Evolutionary conservation across 768 basidiomycete species (phyloP).

Genomic region (Lyophyllum decastes): DNA sequence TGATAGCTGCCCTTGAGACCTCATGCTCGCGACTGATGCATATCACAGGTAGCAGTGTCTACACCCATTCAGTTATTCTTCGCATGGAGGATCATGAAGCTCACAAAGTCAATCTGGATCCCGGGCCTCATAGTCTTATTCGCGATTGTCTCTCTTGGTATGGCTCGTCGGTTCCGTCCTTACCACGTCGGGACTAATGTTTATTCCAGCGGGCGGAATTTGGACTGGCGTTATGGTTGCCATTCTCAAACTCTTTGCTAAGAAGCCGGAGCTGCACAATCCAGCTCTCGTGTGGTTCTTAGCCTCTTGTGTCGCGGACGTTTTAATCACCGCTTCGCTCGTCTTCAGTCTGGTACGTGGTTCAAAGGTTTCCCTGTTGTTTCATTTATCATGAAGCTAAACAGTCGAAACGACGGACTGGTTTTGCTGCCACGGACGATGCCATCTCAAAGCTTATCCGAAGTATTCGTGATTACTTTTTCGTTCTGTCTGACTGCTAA

Average conservation of each 20-base stretch:
- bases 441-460: conserved; percentile 34
- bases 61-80: conserved; percentile 43
- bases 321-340: conserved; percentile 45
- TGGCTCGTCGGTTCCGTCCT: background rate
- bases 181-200: background rate
- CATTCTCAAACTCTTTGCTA: conserved; percentile 24
- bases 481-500: background rate
- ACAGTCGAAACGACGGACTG: conserved; percentile 38
- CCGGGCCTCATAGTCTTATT: conserved; percentile 28
- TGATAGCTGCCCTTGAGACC: background rate
- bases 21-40: background rate
- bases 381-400: background rate
- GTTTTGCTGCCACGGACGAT: conserved; percentile 35
- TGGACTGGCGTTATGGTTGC: conserved; percentile 29
- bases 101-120: conserved; percentile 30
- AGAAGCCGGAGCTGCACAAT: conserved; percentile 30
- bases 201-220: conserved; percentile 30
- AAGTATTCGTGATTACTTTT: conserved; percentile 18
- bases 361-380: background rate
- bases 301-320: conserved; percentile 43
- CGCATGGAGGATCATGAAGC: conserved; percentile 38
- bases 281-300: conserved; percentile 46
- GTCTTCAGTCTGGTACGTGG: conserved; percentile 42
- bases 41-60: conserved; percentile 35
- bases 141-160: conserved; percentile 31